Evolutionary conservation across 345 rosid genomes (phyloP).

Genomic region (Bruguiera parviflora): DNA sequence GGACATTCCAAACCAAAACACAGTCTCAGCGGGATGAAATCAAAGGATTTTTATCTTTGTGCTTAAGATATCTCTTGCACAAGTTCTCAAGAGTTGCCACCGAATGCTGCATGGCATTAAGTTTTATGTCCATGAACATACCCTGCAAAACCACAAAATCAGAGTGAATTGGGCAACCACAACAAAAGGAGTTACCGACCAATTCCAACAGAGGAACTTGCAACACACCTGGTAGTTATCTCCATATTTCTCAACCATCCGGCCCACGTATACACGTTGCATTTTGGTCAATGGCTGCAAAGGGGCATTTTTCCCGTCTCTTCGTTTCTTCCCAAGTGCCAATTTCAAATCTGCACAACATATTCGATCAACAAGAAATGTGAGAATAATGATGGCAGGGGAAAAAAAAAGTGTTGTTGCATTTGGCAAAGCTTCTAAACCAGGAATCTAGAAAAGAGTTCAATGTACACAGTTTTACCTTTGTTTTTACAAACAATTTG

Average conservation of each 20-base stretch:
- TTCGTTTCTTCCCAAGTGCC: slow-evolving; percentile 84
- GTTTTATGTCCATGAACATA: slow-evolving; percentile 81
- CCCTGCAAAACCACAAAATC: slow-evolving; percentile 40
- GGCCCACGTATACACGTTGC: slow-evolving; percentile 61
- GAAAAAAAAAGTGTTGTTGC: too few relatives aligned
- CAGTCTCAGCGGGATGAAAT: slow-evolving; percentile 21
- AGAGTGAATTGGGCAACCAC: neutral
- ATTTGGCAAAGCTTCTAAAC: too few relatives aligned
- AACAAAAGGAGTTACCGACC: neutral
- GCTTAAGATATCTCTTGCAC: slow-evolving; percentile 56
- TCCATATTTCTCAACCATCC: slow-evolving; percentile 65
- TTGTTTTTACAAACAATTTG: too few relatives aligned
- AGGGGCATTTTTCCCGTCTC: slow-evolving; percentile 73
- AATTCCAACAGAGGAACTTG: neutral
- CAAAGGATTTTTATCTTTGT: slow-evolving; percentile 60
- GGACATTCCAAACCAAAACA: neutral
- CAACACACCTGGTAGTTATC: slow-evolving; percentile 66
- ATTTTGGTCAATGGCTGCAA: slow-evolving; percentile 72
- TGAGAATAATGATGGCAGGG: too few relatives aligned
- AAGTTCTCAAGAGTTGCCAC: slow-evolving; percentile 59
- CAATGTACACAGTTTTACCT: too few relatives aligned
- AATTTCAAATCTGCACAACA: slow-evolving; percentile 63
- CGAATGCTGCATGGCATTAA: slow-evolving; percentile 86
- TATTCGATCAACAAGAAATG: neutral
- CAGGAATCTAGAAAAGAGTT: too few relatives aligned